phyloP scores from a whole-genome alignment of 768 basidiomycete genomes.

The Serendipita sp. region DNA sequence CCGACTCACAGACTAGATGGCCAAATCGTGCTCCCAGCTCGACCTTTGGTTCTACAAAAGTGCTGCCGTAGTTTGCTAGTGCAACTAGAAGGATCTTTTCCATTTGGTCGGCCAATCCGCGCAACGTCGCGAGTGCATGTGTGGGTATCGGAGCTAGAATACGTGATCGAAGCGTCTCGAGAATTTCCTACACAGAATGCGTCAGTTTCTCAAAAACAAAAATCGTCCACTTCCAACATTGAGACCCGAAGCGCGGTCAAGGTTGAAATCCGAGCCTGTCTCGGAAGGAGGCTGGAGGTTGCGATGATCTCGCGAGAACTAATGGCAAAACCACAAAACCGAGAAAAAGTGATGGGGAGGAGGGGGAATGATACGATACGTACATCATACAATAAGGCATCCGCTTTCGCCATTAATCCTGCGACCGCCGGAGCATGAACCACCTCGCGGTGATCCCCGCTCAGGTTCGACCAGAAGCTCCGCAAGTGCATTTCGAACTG shows the following conservation, averaged over 20 bases:
- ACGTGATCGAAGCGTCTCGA: constrained; percentile 70
- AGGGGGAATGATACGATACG: constrained; percentile 19
- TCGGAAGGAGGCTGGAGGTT: too few relatives aligned
- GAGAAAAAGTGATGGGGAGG: constrained; percentile 7
- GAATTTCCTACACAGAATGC: constrained; percentile 46
- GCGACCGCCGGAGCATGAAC: constrained; percentile 81
- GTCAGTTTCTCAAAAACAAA: neutral
- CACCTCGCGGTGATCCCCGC: constrained; percentile 65
- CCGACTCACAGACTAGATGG: constrained; percentile 68
- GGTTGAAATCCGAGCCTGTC: too few relatives aligned
- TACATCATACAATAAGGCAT: constrained; percentile 83
- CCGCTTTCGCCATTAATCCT: constrained; percentile 74
- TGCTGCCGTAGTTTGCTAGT: constrained; percentile 67
- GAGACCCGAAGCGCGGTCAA: too few relatives aligned
- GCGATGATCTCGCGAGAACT: too few relatives aligned
- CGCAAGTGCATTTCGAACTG: constrained; percentile 79
- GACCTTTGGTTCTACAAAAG: constrained; percentile 82
- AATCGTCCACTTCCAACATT: too few relatives aligned
- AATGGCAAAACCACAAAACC: neutral
- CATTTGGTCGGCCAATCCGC: constrained; percentile 82
- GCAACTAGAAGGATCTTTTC: constrained; percentile 74
- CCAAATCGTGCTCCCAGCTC: constrained; percentile 83
- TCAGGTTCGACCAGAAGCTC: constrained; percentile 67
- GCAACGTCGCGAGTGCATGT: constrained; percentile 48
- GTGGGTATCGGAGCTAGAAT: constrained; percentile 65